Evolutionary conservation across 148 eudicot genomes (phyloP), one percentile per base, ranked within the genome.

Genomic region (Beta vulgaris): DNA sequence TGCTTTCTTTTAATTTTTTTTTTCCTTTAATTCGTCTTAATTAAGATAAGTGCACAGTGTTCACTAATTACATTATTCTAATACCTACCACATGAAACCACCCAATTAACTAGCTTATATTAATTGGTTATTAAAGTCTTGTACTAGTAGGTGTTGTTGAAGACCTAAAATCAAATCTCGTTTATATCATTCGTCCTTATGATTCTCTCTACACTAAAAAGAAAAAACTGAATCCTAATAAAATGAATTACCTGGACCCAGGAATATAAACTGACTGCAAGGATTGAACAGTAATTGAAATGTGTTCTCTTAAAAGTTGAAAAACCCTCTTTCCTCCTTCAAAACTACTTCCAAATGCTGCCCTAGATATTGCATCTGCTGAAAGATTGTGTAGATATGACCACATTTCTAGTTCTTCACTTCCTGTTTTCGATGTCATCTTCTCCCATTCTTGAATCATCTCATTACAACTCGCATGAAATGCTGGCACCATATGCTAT

Each of bases 291-390:
- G 44, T 28, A 23, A 81, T 76, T 11, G 31, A 23, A 35, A 71
- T 68, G 60, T 81, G 84, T 61, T 86, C 88, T 66, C 75, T 67
- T 43, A 80, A 73, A 42, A 78, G 84, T 61, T 83, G 85, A 60
- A 86, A 86, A 11, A 83, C 80, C 51, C 79, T 65, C 32, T 67
- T 70, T 6, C 88, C 88, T 72, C 83, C 85, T 65, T 79, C 69
- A 75, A 82, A 85, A 60, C 75, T 83, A 54, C 84, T 85, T 2
- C 86, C 86, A 63, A 85, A 85, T 16, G 86, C 84, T 0, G 86
- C 82, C 10, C 88, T 65, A 36, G 88, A 85, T 32, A 85, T 85
- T 0, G 78, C 86, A 61, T 86, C 86, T 4, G 82, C 78, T 0
- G 86, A 78, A 57, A 86, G 16, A 34, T 82, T 62, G 49, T 86